Percentiles rank a stretch among this genome's conserved stretches.
phyloP scores from a whole-genome alignment of 352 stramenopile genomes.

The Globisporangium uncinulatum region DNA sequence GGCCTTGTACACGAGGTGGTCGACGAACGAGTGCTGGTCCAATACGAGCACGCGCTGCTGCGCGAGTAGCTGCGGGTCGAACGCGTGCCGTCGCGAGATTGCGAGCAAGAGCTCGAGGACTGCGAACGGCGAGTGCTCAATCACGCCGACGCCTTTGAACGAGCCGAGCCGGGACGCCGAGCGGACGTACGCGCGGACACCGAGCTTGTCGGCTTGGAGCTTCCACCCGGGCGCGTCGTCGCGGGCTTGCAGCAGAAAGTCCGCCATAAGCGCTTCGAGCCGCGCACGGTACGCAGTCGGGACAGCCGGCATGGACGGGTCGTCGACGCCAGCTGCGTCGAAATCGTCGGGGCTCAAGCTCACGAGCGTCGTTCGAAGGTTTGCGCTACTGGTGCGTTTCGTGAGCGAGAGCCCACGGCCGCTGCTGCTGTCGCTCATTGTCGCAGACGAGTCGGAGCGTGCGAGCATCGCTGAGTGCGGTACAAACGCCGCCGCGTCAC shows the following conservation, averaged over 20 bases:
- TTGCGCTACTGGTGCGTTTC: neutral
- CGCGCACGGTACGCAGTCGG: constrained; percentile 24
- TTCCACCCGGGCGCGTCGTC: constrained; percentile 55
- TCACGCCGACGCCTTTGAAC: constrained; percentile 55
- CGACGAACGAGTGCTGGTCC: constrained; percentile 66
- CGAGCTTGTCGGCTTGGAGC: constrained; percentile 48
- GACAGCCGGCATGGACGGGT: constrained; percentile 24
- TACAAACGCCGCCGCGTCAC: constrained; percentile 28
- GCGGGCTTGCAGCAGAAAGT: constrained; percentile 48
- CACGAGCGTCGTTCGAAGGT: constrained; percentile 13
- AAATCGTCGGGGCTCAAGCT: constrained; percentile 10
- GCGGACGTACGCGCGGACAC: constrained; percentile 52
- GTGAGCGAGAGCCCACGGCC: neutral
- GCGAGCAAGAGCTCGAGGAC: constrained; percentile 60
- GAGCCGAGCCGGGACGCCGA: constrained; percentile 31
- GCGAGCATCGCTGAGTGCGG: constrained; percentile 9
- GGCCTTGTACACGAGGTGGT: constrained; percentile 65
- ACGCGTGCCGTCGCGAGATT: constrained; percentile 32
- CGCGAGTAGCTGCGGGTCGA: constrained; percentile 52
- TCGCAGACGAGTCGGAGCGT: constrained; percentile 6
- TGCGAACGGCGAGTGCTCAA: constrained; percentile 40
- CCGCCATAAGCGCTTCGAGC: constrained; percentile 48
- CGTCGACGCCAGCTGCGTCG: constrained; percentile 5
- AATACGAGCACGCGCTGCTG: constrained; percentile 49
- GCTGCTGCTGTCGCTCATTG: constrained; percentile 3